Percentiles rank a stretch among this genome's conserved stretches.
phyloP scores from a whole-genome alignment of 768 basidiomycete species.

The Rhodosporidiobolus odoratus region DNA sequence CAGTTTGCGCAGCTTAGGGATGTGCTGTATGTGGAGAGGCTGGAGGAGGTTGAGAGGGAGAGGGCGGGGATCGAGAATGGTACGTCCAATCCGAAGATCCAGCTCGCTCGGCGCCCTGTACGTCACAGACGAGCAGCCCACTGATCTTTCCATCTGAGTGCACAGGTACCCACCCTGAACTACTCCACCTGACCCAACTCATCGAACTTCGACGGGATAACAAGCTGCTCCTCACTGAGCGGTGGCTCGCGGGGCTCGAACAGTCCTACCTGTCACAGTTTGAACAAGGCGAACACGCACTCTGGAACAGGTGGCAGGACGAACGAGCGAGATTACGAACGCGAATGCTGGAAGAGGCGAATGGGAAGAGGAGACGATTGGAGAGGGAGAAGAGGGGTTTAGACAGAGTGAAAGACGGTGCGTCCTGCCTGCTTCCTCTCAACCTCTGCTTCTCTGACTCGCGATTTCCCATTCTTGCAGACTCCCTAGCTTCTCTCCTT shows the following conservation, averaged over 20 bases:
- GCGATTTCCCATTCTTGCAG: not conserved
- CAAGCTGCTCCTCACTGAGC: conserved; percentile 71
- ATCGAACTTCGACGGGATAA: conserved; percentile 72
- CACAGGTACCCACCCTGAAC: conserved; percentile 76
- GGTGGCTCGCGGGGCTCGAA: conserved; percentile 65
- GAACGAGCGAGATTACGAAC: conserved; percentile 73
- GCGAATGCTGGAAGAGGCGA: conserved; percentile 83
- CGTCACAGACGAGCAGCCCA: too few relatives aligned
- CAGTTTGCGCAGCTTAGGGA: conserved; percentile 84
- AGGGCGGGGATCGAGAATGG: conserved; percentile 72
- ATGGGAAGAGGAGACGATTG: conserved; percentile 72
- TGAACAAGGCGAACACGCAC: conserved; percentile 64
- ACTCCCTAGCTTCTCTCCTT: conserved; percentile 35
- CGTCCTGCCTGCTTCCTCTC: not conserved
- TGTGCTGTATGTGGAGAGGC: conserved; percentile 83
- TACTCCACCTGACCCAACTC: conserved; percentile 72
- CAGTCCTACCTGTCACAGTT: conserved; percentile 60
- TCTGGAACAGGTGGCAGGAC: conserved; percentile 87
- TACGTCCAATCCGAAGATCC: conserved; percentile 46
- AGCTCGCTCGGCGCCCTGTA: conserved; percentile 8
- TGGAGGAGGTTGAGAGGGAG: conserved; percentile 85
- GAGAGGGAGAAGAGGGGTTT: conserved; percentile 76
- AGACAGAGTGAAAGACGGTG: conserved; percentile 52
- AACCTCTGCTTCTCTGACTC: not conserved
- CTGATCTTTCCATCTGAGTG: too few relatives aligned